Evolutionary conservation across 306 rosid genomes (phyloP).

Genomic region (Mimosa bimucronata): DNA sequence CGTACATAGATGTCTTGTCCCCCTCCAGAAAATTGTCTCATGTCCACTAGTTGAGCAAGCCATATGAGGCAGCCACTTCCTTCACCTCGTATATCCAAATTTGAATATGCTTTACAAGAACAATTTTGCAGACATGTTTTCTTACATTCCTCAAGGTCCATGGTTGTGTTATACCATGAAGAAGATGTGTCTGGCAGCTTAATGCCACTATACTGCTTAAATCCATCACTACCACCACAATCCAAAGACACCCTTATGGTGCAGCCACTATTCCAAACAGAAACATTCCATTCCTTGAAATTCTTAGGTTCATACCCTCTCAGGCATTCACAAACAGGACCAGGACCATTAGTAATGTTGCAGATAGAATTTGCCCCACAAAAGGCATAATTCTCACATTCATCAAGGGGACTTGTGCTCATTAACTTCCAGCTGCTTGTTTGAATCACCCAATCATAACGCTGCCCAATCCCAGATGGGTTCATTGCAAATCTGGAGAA

Average conservation of each 20-base stretch:
- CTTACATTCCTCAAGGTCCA: constrained; percentile 20
- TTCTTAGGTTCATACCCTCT: not conserved
- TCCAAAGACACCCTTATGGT: not conserved
- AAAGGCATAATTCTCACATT: not conserved
- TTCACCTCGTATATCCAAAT: not conserved
- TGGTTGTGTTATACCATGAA: constrained; percentile 3
- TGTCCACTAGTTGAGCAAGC: constrained; percentile 34
- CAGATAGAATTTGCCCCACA: constrained; percentile 15
- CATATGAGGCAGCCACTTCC: constrained; percentile 44
- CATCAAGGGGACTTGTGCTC: not conserved
- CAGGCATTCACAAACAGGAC: constrained; percentile 3
- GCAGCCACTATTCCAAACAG: constrained; percentile 2
- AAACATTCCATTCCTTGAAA: not conserved
- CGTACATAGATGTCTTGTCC: constrained; percentile 39
- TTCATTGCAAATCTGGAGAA: not conserved
- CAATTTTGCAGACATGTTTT: constrained; percentile 20
- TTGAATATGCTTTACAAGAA: constrained; percentile 38
- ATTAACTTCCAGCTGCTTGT: not conserved
- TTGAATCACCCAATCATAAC: not conserved
- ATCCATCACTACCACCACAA: not conserved
- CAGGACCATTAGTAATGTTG: not conserved
- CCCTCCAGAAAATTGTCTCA: constrained; percentile 8
- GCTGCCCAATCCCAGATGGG: not conserved
- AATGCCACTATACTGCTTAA: not conserved
- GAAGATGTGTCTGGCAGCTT: constrained; percentile 17